Base-by-base conservation (phyloP, 2,329 filamentous ascomycete species). In the Pseudogymnoascus sp. region DNA sequence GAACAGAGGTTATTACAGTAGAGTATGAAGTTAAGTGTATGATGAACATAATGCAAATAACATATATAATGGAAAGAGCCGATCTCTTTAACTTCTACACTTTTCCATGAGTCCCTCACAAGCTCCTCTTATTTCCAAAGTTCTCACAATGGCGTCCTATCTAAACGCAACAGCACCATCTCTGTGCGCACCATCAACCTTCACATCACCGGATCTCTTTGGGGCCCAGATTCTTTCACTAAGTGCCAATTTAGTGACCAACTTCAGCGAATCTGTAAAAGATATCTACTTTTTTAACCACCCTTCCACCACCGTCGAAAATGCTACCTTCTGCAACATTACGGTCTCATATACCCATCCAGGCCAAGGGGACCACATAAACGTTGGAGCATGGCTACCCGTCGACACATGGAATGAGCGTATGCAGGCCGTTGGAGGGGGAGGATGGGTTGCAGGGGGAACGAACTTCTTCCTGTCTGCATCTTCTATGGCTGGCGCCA, bases 351-450 rank as follows among this genome's bases (percentile, higher is more conserved):
- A 72, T 59, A 69, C 67, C 1, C 71, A 72, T 48, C 62, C 65
- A 0, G 67, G 66, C 8, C 62, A 66, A 13, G 62, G 63, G 4
- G 70, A 72, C 37, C 39, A 3, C 9, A 61, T 73, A 8, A 39
- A 59, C 5, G 65, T 73, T 7, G 65, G 70, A 13, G 63, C 68
- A 1, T 72, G 67, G 66, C 65, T 73, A 1, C 71, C 71, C 2
- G 5, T 62, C 1, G 37, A 52, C 1, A 55, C 35, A 1, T 75
- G 72, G 71, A 75, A 74, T 55, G 66, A 65, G 0, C 66, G 73
- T 5, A 64, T 74, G 1, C 66, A 71, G 31, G 70, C 66, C 5
- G 55, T 72, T 15, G 72, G 73, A 1, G 72, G 73, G 7, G 70
- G 69, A 4, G 73, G 72, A 1, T 74, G 61, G 36, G 62, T 63